Conservation (phyloP, 352 stramenopile genomes). For the Pelagophyceae sp. region DNA sequence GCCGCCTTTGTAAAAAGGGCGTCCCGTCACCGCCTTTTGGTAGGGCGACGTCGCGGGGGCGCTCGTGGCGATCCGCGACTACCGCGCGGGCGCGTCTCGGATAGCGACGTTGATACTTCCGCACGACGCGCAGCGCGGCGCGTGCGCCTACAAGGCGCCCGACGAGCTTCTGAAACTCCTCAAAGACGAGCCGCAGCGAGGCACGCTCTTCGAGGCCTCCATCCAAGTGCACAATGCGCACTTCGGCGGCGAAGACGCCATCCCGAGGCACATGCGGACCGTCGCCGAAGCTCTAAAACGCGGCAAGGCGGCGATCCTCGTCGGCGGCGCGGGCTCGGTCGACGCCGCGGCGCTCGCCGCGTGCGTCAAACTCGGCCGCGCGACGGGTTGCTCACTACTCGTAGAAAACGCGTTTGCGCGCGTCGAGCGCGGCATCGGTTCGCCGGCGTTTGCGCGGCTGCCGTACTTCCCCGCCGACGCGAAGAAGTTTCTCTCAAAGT, state of each 20-base stretch:
- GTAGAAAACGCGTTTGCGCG: neutral
- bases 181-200: neutral
- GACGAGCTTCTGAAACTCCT: neutral
- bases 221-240: neutral
- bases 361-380: neutral
- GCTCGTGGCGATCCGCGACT: constrained; percentile 4
- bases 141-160: neutral
- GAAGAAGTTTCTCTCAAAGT: neutral
- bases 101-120: neutral
- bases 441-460: neutral
- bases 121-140: neutral
- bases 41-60: neutral
- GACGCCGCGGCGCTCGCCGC: neutral
- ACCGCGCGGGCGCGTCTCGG: neutral
- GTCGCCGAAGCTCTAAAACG: neutral
- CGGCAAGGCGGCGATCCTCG: neutral
- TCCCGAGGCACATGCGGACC: neutral
- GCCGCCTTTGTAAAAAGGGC: too few species aligned
- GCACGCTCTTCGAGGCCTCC: neutral
- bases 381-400: constrained; percentile 1
- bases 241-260: constrained; percentile 1
- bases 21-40: too few species aligned
- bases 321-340: neutral
- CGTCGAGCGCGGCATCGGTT: neutral
- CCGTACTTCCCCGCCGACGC: constrained; percentile 8